Evolutionary conservation across 179 eudicot genomes (phyloP), one percentile per base, ranked within the genome.

Genomic region (Beta lomatogona): DNA sequence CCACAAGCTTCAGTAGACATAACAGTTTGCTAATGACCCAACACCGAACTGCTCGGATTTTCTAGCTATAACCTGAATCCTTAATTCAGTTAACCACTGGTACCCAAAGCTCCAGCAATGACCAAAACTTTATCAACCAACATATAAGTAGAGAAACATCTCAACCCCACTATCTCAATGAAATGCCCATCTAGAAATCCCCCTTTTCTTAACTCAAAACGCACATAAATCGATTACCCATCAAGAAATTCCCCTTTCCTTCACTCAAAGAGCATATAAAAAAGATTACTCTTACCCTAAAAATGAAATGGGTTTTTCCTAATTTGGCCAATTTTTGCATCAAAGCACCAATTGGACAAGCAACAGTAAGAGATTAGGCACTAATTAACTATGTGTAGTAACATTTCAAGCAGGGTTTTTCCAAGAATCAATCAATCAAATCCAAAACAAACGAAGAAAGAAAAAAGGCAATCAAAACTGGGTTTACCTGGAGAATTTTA

Each of bases 1-100:
- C 89, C 93, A 86, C 92, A 89, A 21, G 60, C 77, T 60, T 77
- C 83, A 60, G 84, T 58, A 22, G 87, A 73, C 88, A 86, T 85
- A 71, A 73, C 59, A 48, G 55, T 52, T 58, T 59, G 46, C 58
- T 31, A 4, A 41, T 48, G 45, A 77, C 36, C 25, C 0, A 53
- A 71, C 19, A 55, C 60, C 71, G 12, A 80, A 54, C 14, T n/a
- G 7, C 73, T 65, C 50, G 7, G 77, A 36, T 36, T 41, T 45
- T 65, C 31, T 11, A 45, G 31, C 81, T 69, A 53, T 16, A 69
- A 77, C 45, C 52, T 9, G 52, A 60, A 1, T 4, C 21, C 57
- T 65, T 45, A 48, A 15, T 67, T 48, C 77, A 71, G 15, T 22
- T 63, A 28, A 63, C 21, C 28, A 22, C 44, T 12, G 0, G 31